Evolutionary conservation across 257 asterid genomes (phyloP).

Genomic region (Ilex aquifolium): DNA sequence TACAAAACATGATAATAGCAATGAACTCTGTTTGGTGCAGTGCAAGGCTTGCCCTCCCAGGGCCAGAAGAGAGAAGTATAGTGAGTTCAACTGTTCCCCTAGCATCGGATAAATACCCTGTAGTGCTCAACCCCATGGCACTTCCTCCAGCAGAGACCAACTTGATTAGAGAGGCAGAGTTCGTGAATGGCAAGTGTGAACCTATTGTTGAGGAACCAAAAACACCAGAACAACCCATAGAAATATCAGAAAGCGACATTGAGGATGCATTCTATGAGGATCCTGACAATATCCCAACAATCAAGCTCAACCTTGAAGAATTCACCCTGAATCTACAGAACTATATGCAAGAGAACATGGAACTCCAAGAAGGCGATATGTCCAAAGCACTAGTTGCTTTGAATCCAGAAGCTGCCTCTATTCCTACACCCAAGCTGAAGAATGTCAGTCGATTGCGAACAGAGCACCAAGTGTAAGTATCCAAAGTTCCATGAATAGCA

Average conservation of each 20-base stretch:
- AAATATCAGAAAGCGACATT: conserved; percentile 57
- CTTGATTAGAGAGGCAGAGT: conserved; percentile 24
- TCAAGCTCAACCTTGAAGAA: conserved; percentile 67
- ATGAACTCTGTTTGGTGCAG: conserved; percentile 39
- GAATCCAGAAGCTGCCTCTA: conserved; percentile 63
- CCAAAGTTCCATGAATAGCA: not conserved
- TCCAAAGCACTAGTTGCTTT: conserved; percentile 83
- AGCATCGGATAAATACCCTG: conserved; percentile 24
- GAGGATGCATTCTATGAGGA: conserved; percentile 82
- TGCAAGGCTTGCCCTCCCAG: conserved; percentile 92
- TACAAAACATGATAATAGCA: not conserved
- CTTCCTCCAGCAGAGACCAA: conserved; percentile 42
- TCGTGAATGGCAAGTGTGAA: conserved; percentile 30
- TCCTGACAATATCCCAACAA: conserved; percentile 85
- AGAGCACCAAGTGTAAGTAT: conserved; percentile 91
- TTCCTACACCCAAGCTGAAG: conserved; percentile 81
- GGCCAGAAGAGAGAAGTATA: conserved; percentile 52
- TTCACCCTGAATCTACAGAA: conserved; percentile 54
- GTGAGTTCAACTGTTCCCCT: conserved; percentile 22
- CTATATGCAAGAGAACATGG: conserved; percentile 51
- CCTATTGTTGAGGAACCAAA: conserved; percentile 81
- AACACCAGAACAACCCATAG: conserved; percentile 62
- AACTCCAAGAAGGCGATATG: conserved; percentile 60
- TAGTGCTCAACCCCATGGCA: conserved; percentile 31
- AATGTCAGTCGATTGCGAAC: conserved; percentile 74